These are phyloP conservation scores for Penicillium desertorum DNA, from an alignment of 495 filamentous ascomycete genomes.

Conservation along the genomic window DNA sequence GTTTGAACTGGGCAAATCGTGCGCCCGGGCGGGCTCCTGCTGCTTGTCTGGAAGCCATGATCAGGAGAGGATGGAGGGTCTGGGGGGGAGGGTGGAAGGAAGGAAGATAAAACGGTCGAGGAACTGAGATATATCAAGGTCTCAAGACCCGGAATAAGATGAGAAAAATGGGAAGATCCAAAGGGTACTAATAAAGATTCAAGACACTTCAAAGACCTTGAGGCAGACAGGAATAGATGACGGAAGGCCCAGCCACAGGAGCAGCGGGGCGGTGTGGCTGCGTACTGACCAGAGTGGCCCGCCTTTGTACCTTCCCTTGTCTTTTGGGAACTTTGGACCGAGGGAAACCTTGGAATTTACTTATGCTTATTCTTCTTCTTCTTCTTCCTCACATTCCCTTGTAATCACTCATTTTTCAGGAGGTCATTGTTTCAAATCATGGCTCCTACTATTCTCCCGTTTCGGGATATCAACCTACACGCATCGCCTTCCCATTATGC, in stretches of 20 bases:
- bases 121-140: conserved; percentile 1
- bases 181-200: conserved; percentile 8
- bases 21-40: conserved; percentile 72
- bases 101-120: conserved; percentile 9
- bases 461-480: conserved; percentile 94
- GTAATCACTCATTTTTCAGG: conserved; percentile 7
- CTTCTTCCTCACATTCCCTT: conserved; percentile 1
- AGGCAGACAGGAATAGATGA: conserved; percentile 32
- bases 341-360: conserved; percentile 1
- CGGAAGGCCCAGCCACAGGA: conserved; percentile 34
- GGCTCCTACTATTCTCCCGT: conserved; percentile 66
- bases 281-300: conserved; percentile 21
- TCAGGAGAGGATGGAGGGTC: conserved; percentile 22
- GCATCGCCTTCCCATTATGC: conserved; percentile 88
- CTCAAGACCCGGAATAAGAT: background rate
- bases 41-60: conserved; percentile 78
- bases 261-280: conserved; percentile 36
- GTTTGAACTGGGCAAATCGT: conserved; percentile 98
- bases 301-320: conserved; percentile 15
- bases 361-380: background rate
- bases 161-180: background rate
- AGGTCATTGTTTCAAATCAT: conserved; percentile 38
- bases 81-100: conserved; percentile 6
- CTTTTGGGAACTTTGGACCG: background rate
- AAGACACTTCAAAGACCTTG: conserved; percentile 8